Evolutionary conservation across 2,329 filamentous ascomycete species (phyloP), one percentile per base, ranked within the genome.

Genomic region (Colletotrichum sojae): DNA sequence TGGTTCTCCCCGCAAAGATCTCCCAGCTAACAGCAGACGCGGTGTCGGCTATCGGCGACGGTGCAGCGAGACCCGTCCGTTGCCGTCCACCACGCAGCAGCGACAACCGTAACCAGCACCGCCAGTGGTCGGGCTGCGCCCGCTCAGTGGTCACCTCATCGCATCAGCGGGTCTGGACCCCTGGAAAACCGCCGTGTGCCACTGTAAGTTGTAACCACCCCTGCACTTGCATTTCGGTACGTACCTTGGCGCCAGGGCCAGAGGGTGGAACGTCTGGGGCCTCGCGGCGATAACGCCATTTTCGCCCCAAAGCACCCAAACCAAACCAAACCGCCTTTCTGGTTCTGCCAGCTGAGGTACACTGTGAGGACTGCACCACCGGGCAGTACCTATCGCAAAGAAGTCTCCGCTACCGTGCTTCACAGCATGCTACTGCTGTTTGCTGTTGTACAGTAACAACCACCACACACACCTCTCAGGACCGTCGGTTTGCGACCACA

Each of bases 201-300:
- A 36, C 31, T 25, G 31, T 36, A 36, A 36, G 10, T 8, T 25
- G 31, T 36, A 36, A 36, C 31, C 31, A 8, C 27, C 31, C 31
- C 31, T 36, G 31, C 10, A 36, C 31, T 10, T 36, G 31, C 31
- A 36, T 36, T 8, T 36, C 31, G 31, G 31, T 36, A 36, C 31
- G 31, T 36, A 36, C 10, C 9, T 36, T 10, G 10, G 10, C 31
- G 31, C 31, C 31, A 36, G 31, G 31, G 31, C 31, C 31, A 36
- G 31, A 36, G 39, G 13, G 62, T 69, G 67, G 67, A 66, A 60
- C 67, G 36, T 67, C 62, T 36, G 62, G 67, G 62, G 55, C 31
- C 55, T 61, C 43, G 67, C 62, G 72, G 75, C 67, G 75, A 81
- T 81, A 79, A 80, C 79, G 79, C 79, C 78, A 81, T 81, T 77